Evolutionary conservation across 176 grass and related monocot species (phyloP).

Genomic region (Neostapfia colusana): DNA sequence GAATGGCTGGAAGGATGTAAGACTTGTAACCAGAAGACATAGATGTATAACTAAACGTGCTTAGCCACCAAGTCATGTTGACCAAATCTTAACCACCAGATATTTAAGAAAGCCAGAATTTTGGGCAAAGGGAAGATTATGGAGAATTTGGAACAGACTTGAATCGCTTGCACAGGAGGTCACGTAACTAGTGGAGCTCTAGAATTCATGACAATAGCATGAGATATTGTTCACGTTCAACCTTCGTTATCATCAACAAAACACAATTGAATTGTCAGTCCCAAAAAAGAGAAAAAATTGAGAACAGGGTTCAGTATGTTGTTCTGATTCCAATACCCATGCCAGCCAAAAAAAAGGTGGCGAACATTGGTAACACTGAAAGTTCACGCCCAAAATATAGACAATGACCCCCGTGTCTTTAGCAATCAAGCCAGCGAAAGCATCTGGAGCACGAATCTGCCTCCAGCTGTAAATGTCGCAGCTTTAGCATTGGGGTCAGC

Average conservation of each 20-base stretch:
- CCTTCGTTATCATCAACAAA: neutral
- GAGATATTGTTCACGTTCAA: neutral
- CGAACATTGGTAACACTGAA: neutral
- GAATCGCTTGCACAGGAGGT: neutral
- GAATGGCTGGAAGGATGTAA: constrained; percentile 20
- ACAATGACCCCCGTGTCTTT: neutral
- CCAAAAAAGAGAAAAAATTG: neutral
- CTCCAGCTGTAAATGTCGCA: neutral
- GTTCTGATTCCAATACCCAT: neutral
- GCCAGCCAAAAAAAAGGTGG: neutral
- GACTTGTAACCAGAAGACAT: constrained; percentile 29
- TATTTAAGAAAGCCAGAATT: constrained; percentile 32
- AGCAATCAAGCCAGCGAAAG: neutral
- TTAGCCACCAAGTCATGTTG: constrained; percentile 34
- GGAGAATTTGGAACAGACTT: constrained; percentile 5
- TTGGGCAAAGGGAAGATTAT: neutral
- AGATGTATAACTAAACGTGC: constrained; percentile 14
- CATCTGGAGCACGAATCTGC: neutral
- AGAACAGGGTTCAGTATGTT: neutral
- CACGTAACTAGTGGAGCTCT: neutral
- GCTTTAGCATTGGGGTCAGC: neutral
- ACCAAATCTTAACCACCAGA: constrained; percentile 44
- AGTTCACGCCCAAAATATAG: neutral
- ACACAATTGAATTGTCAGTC: neutral
- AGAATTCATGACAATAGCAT: constrained; percentile 11